Evolutionary conservation across 2,329 filamentous ascomycete genomes (phyloP), one percentile per base, ranked within the genome.

Genomic region (Colletotrichum brevisporum): DNA sequence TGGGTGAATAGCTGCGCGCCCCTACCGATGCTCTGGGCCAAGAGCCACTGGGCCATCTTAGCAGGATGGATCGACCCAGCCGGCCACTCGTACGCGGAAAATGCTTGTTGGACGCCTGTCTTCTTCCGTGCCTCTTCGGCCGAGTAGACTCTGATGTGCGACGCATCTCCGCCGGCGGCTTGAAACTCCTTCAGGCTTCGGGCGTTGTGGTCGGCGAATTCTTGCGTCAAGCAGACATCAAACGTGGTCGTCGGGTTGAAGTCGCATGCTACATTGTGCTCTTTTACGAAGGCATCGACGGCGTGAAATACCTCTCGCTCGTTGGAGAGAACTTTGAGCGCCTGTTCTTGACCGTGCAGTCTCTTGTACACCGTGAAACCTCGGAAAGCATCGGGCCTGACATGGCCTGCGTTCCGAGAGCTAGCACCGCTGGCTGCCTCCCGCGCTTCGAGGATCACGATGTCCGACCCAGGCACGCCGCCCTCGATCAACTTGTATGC

Each of bases 51-150:
- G 1, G 81, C 80, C 21, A 86, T 73, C 71, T 85, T 86, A 6
- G 83, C 83, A 3, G 84, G 84, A 73, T 86, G 84, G 41, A 78
- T 82, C 3, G 83, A 85, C 3, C 82, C 84, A 15, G 83, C 84
- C 4, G 83, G 82, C 84, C 84, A 86, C 71, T 85, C 83, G 67
- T 86, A 86, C 8, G 84, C 84, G n/a, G 81, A 78, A 12, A 84
- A 62, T 0, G 81, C 80, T 2, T 74, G 74, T 4, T 73, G 57
- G 5, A 85, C 76, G 31, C 80, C 76, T 0, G 83, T 84, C 63
- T 74, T 77, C 8, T 53, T 52, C 86, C 54, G 72, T 73, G 83
- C 82, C 53, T 83, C 80, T n/a, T 80, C 75, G 18, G 79, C 81
- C n/a, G 50, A 47, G 21, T 54, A 54, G 59, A 54, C 27, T n/a